Conservation (phyloP, 2,329 filamentous ascomycete species). For the Nemania abortiva region DNA sequence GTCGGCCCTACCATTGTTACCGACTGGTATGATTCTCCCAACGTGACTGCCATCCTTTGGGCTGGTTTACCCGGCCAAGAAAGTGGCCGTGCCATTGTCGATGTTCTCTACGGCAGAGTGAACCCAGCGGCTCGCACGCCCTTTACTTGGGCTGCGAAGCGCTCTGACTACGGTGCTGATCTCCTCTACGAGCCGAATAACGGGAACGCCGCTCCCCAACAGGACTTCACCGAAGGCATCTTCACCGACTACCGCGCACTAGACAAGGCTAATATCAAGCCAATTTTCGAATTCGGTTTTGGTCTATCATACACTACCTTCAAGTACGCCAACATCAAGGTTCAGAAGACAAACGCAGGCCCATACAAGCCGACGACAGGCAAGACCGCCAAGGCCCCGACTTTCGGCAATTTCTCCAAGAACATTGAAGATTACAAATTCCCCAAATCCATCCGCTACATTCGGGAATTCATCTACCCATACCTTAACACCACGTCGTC, state of each 20-base stretch:
- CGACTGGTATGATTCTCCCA: conserved; percentile 79
- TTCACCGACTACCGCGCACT: conserved; percentile 87
- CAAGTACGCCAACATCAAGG: conserved; percentile 74
- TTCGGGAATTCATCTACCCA: conserved; percentile 74
- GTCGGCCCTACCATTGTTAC: conserved; percentile 82
- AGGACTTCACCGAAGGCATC: conserved; percentile 80
- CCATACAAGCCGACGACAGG: conserved; percentile 72
- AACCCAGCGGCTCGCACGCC: conserved; percentile 82
- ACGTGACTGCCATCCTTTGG: conserved; percentile 86
- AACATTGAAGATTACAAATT: conserved; percentile 75
- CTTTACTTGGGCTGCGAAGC: conserved; percentile 81
- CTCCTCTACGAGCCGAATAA: conserved; percentile 78
- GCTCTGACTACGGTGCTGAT: conserved; percentile 75
- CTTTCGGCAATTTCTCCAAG: conserved; percentile 73
- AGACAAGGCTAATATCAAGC: conserved; percentile 73
- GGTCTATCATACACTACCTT: conserved; percentile 87
- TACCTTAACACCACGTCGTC: conserved; percentile 75
- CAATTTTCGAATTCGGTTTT: conserved; percentile 84
- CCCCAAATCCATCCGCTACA: conserved; percentile 66
- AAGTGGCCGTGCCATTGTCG: conserved; percentile 81
- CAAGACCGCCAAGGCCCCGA: conserved; percentile 71
- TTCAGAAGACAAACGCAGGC: conserved; percentile 63
- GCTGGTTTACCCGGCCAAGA: conserved; percentile 87
- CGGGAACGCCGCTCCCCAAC: conserved; percentile 73
- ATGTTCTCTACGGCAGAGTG: conserved; percentile 84